phyloP scores from a whole-genome alignment of 768 basidiomycete species.

The Lactifluus volemus region DNA sequence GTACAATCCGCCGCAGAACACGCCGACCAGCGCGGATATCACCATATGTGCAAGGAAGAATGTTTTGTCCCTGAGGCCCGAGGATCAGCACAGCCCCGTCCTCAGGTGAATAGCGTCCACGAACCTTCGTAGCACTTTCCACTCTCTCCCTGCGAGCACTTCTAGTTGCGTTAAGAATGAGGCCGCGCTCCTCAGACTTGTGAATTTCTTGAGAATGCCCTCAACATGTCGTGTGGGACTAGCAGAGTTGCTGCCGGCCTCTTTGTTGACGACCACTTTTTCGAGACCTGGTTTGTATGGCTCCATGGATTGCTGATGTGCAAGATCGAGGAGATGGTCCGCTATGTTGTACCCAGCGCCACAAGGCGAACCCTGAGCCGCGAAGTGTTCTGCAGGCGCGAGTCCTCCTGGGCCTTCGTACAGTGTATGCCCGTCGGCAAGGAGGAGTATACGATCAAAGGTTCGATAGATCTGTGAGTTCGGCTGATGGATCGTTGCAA shows the following conservation, averaged over 20 bases:
- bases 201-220: slow-evolving; percentile 15
- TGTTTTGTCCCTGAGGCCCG: slow-evolving; percentile 58
- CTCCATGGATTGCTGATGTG: slow-evolving; percentile 50
- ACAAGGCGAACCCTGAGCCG: slow-evolving; percentile 36
- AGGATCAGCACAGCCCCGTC: slow-evolving; percentile 1
- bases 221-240: neutral
- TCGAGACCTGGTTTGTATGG: slow-evolving; percentile 31
- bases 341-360: slow-evolving; percentile 85
- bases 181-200: slow-evolving; percentile 42
- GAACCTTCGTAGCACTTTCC: slow-evolving; percentile 68
- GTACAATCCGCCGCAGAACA: slow-evolving; percentile 87
- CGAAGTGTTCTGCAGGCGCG: slow-evolving; percentile 61
- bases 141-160: slow-evolving; percentile 74
- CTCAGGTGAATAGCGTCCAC: slow-evolving; percentile 15
- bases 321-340: slow-evolving; percentile 86
- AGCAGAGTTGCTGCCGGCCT: neutral
- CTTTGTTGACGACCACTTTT: slow-evolving; percentile 2
- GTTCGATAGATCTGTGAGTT: slow-evolving; percentile 49
- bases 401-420: slow-evolving; percentile 49
- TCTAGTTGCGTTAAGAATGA: slow-evolving; percentile 88
- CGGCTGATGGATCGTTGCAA: slow-evolving; percentile 64
- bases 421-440: slow-evolving; percentile 44
- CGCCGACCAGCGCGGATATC: slow-evolving; percentile 65
- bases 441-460: slow-evolving; percentile 51
- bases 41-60: slow-evolving; percentile 72